Percentiles rank a stretch among this genome's conserved stretches.
These are phyloP conservation scores for Firmiana major DNA, from an alignment of 345 rosid genomes.

Conservation along the genomic window DNA sequence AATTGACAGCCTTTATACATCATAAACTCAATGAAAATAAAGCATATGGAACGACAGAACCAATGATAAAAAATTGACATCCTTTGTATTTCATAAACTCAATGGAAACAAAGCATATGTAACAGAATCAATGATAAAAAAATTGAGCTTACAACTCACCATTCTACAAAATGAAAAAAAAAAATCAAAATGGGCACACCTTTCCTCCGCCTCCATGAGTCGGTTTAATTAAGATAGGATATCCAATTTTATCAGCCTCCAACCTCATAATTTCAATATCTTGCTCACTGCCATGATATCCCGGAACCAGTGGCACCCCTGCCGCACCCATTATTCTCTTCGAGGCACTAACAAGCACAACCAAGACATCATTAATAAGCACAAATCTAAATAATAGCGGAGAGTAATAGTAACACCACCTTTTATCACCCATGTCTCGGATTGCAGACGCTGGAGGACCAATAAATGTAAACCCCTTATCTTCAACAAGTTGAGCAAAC, in stretches of 20 bases:
- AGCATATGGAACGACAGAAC: neutral
- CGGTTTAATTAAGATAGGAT: constrained; percentile 83
- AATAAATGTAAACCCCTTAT: constrained; percentile 67
- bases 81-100: neutral
- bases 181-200: constrained; percentile 34
- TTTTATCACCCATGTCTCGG: constrained; percentile 95
- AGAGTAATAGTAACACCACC: constrained; percentile 34
- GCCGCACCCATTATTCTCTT: constrained; percentile 99
- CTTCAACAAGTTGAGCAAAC: constrained; percentile 81
- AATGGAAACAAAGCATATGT: neutral
- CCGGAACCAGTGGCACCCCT: constrained; percentile 91
- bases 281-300: constrained; percentile 88
- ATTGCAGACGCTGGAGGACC: constrained; percentile 97
- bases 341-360: constrained; percentile 58
- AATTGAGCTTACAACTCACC: neutral
- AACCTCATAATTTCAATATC: constrained; percentile 75
- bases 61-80: neutral
- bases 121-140: neutral
- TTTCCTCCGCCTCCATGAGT: constrained; percentile 98
- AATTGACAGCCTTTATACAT: neutral
- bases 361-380: neutral
- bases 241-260: constrained; percentile 89
- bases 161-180: neutral
- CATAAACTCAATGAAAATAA: neutral
- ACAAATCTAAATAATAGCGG: neutral